Evolutionary conservation across 495 filamentous ascomycete species (phyloP).

Genomic region (Geopyxis carbonaria): DNA sequence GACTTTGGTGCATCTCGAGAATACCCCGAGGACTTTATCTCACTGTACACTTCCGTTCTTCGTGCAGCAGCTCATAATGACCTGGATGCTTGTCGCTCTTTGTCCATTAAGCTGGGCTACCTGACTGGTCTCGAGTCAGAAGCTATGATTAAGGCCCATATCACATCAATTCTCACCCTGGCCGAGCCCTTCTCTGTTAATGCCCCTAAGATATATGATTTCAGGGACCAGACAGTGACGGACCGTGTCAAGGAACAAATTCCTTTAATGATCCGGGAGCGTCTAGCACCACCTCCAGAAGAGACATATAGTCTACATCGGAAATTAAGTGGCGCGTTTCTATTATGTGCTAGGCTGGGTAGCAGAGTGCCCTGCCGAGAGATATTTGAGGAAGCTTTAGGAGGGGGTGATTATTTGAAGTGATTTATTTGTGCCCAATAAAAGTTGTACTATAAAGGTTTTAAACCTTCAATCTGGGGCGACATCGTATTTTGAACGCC

Average conservation of each 20-base stretch:
- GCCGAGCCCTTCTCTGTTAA: slow-evolving; percentile 71
- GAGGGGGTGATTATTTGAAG: slow-evolving; percentile 26
- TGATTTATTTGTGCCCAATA: slow-evolving; percentile 4
- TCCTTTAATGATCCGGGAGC: slow-evolving; percentile 77
- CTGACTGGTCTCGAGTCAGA: slow-evolving; percentile 73
- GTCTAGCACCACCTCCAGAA: slow-evolving; percentile 80
- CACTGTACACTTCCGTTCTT: slow-evolving; percentile 58
- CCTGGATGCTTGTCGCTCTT: slow-evolving; percentile 38
- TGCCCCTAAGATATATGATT: slow-evolving; percentile 78
- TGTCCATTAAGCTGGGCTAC: slow-evolving; percentile 75
- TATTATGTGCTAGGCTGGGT: slow-evolving; percentile 74
- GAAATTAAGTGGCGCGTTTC: slow-evolving; percentile 88
- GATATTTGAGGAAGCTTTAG: slow-evolving; percentile 50
- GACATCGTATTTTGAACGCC: too few species aligned
- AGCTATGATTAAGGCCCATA: slow-evolving; percentile 74
- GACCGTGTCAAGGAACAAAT: slow-evolving; percentile 74
- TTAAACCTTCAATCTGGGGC: too few species aligned
- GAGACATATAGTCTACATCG: slow-evolving; percentile 95
- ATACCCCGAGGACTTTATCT: slow-evolving; percentile 62
- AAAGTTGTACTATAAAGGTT: slow-evolving; percentile 1
- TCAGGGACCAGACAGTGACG: slow-evolving; percentile 84
- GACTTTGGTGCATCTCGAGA: slow-evolving; percentile 90
- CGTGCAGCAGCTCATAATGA: slow-evolving; percentile 59
- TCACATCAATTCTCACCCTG: slow-evolving; percentile 63
- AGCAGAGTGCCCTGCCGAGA: slow-evolving; percentile 66